Evolutionary conservation across 768 basidiomycete genomes (phyloP).

Genomic region (Piloderma croceum): DNA sequence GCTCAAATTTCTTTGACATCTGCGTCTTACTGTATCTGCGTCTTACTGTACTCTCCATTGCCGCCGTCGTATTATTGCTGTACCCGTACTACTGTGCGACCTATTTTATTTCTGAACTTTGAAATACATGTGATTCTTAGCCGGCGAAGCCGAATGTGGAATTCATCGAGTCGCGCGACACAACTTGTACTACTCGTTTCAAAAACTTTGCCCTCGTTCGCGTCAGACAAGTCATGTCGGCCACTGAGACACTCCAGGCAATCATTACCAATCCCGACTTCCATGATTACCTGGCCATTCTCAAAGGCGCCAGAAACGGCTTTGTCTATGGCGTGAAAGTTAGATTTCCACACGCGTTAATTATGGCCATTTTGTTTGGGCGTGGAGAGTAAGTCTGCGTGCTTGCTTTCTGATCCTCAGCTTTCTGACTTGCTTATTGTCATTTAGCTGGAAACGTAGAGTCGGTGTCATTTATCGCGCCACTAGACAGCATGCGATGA

Average conservation of each 20-base stretch:
- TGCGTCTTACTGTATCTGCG: no score
- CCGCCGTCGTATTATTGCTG: no score
- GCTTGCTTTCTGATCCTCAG: constrained; percentile 5
- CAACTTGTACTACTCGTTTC: not conserved
- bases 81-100: no score
- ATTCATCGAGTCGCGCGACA: not conserved
- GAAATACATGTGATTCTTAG: no score
- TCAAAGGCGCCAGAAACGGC: constrained; percentile 92
- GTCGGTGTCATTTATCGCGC: constrained; percentile 66
- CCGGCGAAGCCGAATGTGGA: not conserved
- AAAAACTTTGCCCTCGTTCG: not conserved
- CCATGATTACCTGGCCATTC: constrained; percentile 86
- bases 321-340: constrained; percentile 89
- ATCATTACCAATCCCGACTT: constrained; percentile 65
- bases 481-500: constrained; percentile 86
- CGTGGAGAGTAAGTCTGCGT: constrained; percentile 70
- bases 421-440: constrained; percentile 6
- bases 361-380: constrained; percentile 94
- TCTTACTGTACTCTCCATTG: no score
- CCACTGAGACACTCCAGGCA: constrained; percentile 29
- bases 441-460: constrained; percentile 64
- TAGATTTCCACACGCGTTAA: constrained; percentile 90
- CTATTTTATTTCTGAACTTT: no score
- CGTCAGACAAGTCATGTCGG: constrained; percentile 7
- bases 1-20: no score